A percentile compares a stretch with the other conserved stretches of the same genome.
Conservation (phyloP, 805 yeast species). For the Citeromyces matritensis region DNA sequence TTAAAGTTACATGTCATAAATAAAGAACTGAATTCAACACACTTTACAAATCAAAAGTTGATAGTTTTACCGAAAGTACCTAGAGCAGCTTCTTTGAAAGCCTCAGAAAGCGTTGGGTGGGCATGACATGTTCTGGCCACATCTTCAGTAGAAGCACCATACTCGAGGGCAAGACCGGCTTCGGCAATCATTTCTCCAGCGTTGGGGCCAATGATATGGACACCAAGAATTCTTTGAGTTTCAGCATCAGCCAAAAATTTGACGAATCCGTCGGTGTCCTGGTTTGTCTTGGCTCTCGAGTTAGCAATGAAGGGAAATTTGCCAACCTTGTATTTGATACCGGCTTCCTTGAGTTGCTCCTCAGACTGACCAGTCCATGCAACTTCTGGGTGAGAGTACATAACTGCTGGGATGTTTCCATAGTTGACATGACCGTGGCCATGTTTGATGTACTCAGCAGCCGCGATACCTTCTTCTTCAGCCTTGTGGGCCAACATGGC, state of each 20-base stretch:
- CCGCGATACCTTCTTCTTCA: conserved; percentile 99
- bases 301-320: conserved; percentile 98
- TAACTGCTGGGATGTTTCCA: conserved; percentile 93
- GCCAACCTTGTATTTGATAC: conserved; percentile 84
- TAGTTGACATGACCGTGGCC: conserved; percentile 98
- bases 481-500: conserved; percentile 99
- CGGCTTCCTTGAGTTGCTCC: conserved; percentile 85
- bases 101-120: conserved; percentile 96
- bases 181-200: conserved; percentile 99
- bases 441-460: conserved; percentile 81
- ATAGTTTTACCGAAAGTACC: conserved; percentile 86
- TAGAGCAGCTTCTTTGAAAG: conserved; percentile 95
- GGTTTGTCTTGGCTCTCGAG: conserved; percentile 98
- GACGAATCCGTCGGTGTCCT: conserved; percentile 95
- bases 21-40: no score
- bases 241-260: conserved; percentile 93
- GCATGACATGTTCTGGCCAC: conserved; percentile 97
- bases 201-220: conserved; percentile 93
- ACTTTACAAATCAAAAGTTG: conserved; percentile 38
- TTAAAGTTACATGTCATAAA: no score
- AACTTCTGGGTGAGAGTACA: conserved; percentile 99
- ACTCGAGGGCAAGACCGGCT: conserved; percentile 93
- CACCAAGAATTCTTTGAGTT: conserved; percentile 92
- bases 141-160: conserved; percentile 98
- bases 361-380: conserved; percentile 99